Evolutionary conservation across 805 yeast genomes (phyloP).

Genomic region (Yamadazyma laniorum): DNA sequence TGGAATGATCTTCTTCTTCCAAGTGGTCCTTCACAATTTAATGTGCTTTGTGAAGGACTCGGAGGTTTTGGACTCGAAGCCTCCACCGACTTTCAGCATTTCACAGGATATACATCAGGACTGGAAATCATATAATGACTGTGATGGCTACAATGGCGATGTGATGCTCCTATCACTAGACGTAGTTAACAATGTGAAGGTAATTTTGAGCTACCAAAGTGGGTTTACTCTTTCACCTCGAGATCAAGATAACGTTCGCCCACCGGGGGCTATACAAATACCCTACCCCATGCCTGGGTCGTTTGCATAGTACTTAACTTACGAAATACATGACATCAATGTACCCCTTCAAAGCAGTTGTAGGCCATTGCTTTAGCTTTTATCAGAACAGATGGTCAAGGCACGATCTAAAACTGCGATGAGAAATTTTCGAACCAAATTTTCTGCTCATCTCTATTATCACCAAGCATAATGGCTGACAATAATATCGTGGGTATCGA

Average conservation of each 20-base stretch:
- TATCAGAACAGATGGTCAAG: no score
- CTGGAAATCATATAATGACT: slow-evolving; percentile 14
- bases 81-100: neutral
- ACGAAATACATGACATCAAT: no score
- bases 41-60: slow-evolving; percentile 34
- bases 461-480: neutral
- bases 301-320: slow-evolving; percentile 1
- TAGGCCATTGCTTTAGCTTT: no score
- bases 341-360: no score
- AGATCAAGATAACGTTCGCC: neutral
- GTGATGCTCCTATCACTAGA: slow-evolving; percentile 31
- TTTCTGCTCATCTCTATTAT: slow-evolving; percentile 10
- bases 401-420: no score
- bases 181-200: slow-evolving; percentile 8
- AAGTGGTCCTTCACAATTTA: slow-evolving; percentile 31
- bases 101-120: slow-evolving; percentile 1
- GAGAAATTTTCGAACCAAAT: neutral
- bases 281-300: slow-evolving; percentile 11
- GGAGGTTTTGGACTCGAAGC: slow-evolving; percentile 18
- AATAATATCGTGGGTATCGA: slow-evolving; percentile 73
- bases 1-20: slow-evolving; percentile 22
- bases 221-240: slow-evolving; percentile 4
- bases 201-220: slow-evolving; percentile 9
- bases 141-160: slow-evolving; percentile 42
- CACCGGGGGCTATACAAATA: neutral